Conservation (phyloP, 176 grass and related monocot species). For the Ampelocalamus luodianensis region DNA sequence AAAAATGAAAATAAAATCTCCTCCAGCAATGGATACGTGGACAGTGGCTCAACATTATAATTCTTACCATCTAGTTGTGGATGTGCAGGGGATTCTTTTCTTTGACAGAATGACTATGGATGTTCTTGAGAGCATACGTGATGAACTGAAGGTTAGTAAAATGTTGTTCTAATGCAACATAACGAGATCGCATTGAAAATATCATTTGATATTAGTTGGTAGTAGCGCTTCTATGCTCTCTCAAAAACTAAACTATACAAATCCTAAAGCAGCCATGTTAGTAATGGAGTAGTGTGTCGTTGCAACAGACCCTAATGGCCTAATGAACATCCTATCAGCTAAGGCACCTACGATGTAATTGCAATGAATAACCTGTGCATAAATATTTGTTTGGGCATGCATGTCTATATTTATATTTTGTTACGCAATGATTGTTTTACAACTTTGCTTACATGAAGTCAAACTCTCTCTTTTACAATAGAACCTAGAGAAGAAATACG, state of each 20-base stretch:
- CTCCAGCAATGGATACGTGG: not conserved
- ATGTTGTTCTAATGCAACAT: not conserved
- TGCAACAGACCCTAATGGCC: not conserved
- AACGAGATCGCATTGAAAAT: not conserved
- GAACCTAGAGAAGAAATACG: slow-evolving; percentile 82
- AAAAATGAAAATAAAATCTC: not conserved
- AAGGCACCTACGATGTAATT: not conserved
- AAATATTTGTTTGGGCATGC: slow-evolving; percentile 1
- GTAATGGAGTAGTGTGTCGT: not conserved
- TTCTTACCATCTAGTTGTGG: slow-evolving; percentile 44
- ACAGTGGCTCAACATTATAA: not conserved
- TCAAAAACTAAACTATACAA: slow-evolving; percentile 22
- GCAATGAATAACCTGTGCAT: not conserved
- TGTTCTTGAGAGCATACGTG: slow-evolving; percentile 75
- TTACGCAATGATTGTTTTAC: slow-evolving; percentile 8
- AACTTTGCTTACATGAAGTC: slow-evolving; percentile 23
- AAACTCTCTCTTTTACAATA: slow-evolving; percentile 45
- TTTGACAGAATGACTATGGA: slow-evolving; percentile 93
- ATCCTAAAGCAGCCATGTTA: slow-evolving; percentile 5
- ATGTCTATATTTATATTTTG: not conserved
- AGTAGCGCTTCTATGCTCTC: not conserved
- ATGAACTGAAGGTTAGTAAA: slow-evolving; percentile 73
- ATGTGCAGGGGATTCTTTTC: slow-evolving; percentile 91
- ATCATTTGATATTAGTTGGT: not conserved
- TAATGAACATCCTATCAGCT: not conserved